phyloP scores from a whole-genome alignment of 495 filamentous ascomycete genomes.

The Parachaetomium inaequale region DNA sequence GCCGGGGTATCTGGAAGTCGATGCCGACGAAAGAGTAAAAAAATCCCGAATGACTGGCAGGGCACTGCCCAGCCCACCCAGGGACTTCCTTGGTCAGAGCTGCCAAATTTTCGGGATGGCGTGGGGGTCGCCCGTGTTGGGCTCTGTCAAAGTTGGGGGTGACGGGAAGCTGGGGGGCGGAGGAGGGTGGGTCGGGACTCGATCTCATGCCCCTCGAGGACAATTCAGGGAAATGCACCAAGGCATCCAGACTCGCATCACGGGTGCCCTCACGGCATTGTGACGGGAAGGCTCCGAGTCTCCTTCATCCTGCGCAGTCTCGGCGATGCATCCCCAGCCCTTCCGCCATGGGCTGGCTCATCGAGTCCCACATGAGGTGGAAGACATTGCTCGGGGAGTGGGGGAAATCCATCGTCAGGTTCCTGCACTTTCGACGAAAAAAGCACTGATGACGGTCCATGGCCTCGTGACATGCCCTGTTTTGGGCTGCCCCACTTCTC shows the following conservation, averaged over 20 bases:
- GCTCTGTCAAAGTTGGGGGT: conserved; percentile 21
- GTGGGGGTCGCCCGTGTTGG: conserved; percentile 22
- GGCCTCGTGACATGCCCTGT: conserved; percentile 31
- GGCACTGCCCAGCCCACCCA: conserved; percentile 10
- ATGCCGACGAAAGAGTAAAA: neutral
- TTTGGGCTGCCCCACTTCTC: conserved; percentile 18
- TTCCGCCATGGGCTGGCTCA: too few species aligned
- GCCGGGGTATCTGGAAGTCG: neutral
- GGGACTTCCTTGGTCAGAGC: conserved; percentile 6
- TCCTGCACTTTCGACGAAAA: neutral
- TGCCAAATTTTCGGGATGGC: conserved; percentile 19
- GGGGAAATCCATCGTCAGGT: too few species aligned
- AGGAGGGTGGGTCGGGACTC: neutral
- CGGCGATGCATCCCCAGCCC: too few species aligned
- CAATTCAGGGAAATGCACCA: neutral
- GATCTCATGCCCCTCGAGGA: neutral
- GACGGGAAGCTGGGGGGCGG: neutral
- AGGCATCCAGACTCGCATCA: too few species aligned
- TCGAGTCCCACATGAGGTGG: too few species aligned
- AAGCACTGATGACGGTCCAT: neutral
- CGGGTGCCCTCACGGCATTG: too few species aligned
- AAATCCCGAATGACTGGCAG: conserved; percentile 16
- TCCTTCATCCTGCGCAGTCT: too few species aligned
- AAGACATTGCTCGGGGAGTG: neutral
- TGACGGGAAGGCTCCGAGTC: too few species aligned